A percentile compares a stretch with the other conserved stretches of the same genome.
These are phyloP conservation scores for Apiotrichum porosum DNA, from an alignment of 1,284 basidiomycete genomes.

Conservation along the genomic window DNA sequence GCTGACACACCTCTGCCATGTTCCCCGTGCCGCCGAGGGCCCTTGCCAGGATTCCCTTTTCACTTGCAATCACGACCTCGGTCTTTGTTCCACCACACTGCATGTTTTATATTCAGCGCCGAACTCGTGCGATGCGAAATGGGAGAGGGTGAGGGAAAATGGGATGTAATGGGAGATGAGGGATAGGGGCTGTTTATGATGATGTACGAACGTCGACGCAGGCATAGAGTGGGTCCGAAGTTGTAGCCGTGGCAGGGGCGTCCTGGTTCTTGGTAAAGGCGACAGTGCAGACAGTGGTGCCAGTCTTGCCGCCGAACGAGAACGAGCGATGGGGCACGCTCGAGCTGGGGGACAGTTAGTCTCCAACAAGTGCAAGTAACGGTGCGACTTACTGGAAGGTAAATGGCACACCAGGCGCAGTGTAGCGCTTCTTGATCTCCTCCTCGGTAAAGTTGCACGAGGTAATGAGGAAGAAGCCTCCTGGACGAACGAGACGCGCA, in stretches of 20 bases:
- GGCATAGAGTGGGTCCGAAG: slow-evolving; percentile 14
- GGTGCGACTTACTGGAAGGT: slow-evolving; percentile 35
- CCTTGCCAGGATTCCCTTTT: slow-evolving; percentile 14
- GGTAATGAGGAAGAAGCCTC: slow-evolving; percentile 49
- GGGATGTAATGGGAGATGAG: background rate
- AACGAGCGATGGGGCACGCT: slow-evolving; percentile 45
- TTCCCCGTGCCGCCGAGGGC: slow-evolving; percentile 29
- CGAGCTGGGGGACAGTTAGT: slow-evolving; percentile 28
- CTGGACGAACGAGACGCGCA: slow-evolving; percentile 34
- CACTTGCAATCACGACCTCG: slow-evolving; percentile 25
- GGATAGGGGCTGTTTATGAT: background rate
- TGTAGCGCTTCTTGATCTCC: slow-evolving; percentile 43
- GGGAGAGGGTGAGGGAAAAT: no score
- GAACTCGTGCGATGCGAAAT: background rate
- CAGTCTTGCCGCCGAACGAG: slow-evolving; percentile 46
- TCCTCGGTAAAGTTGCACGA: slow-evolving; percentile 50
- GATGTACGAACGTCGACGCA: slow-evolving; percentile 30
- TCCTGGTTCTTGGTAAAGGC: slow-evolving; percentile 37
- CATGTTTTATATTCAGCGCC: background rate
- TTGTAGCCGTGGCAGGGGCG: background rate
- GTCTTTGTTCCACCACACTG: slow-evolving; percentile 38
- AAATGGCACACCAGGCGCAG: slow-evolving; percentile 29
- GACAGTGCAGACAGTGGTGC: slow-evolving; percentile 46
- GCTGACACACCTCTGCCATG: slow-evolving; percentile 28
- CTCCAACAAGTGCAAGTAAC: slow-evolving; percentile 18